Evolutionary conservation across 1,284 basidiomycete genomes (phyloP), one percentile per base, ranked within the genome.

Genomic region (Trichosporon coremiiforme): DNA sequence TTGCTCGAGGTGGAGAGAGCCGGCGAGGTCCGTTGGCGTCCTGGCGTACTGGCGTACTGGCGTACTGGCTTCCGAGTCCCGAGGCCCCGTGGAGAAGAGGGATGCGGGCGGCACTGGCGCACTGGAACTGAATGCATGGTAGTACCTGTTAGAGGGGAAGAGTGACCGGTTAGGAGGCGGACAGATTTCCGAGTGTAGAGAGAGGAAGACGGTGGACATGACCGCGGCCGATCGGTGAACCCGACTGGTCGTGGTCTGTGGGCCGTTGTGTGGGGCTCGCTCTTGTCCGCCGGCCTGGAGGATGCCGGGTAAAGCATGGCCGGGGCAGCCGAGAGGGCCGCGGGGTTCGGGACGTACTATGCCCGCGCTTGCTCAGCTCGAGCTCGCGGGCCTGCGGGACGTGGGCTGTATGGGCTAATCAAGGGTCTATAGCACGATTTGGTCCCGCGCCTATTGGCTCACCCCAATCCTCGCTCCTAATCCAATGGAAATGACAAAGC

Each of bases 221-320:
- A 12, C 57, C 57, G 57, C 57, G 57, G 57, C 57, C 57, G 57
- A 33, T 60, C 57, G 57, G 57, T 60, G 57, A 60, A 60, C 57
- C 57, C 57, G 57, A 60, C 57, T 31, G 57, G 29, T 33, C 13
- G 7, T 35, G 31, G 12, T 17, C 25, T 35, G 31, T n/a, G n/a
- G n/a, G n/a, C n/a, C n/a, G n/a, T n/a, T n/a, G n/a, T n/a, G n/a
- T 60, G 17, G 29, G 29, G 57, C 15, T 31, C 31, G 31, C 57
- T 35, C 55, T 12, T 31, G 57, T 31, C 17, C 29, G 17, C 29
- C 57, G 57, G 31, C 15, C 29, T 17, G 57, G 13, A 7, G 6
- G 4, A 12, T 15, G 45, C 47, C 47, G 47, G 47, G 47, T 53
- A 53, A 53, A 53, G 47, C 47, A 22, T 53, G 47, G 15, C 47